Conservation (phyloP, 257 asterid genomes). For the Anisodus tanguticus region DNA sequence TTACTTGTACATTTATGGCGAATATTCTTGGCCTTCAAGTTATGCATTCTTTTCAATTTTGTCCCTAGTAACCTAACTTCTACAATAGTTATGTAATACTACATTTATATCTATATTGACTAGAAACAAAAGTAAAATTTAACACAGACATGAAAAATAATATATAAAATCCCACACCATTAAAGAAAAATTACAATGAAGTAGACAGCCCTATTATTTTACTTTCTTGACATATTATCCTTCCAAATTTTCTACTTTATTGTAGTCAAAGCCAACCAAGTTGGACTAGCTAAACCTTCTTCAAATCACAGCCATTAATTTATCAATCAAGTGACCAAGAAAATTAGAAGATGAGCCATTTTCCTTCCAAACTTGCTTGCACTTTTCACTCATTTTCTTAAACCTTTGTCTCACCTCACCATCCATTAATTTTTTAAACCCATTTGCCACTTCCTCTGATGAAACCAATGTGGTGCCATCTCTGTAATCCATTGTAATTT, state of each 20-base stretch:
- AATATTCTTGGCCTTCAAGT: too few species aligned
- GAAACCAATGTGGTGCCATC: constrained; percentile 4
- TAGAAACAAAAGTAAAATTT: too few species aligned
- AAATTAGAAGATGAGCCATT: constrained; percentile 36
- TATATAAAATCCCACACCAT: too few species aligned
- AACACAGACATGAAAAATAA: background rate
- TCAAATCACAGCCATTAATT: background rate
- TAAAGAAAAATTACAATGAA: background rate
- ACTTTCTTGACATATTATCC: too few species aligned
- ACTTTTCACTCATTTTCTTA: constrained; percentile 27
- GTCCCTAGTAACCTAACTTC: too few species aligned
- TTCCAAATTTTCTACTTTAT: too few species aligned
- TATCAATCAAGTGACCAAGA: constrained; percentile 14
- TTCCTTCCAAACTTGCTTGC: constrained; percentile 31
- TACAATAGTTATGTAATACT: too few species aligned
- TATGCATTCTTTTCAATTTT: too few species aligned
- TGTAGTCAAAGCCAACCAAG: background rate
- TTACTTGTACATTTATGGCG: too few species aligned
- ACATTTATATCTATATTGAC: too few species aligned
- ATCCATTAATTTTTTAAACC: constrained; percentile 31
- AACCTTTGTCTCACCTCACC: constrained; percentile 32
- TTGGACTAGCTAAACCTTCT: background rate
- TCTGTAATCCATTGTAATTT: constrained; percentile 33
- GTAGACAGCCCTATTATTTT: background rate
- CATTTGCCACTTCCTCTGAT: constrained; percentile 31